Conservation (phyloP, 495 filamentous ascomycete genomes). For the Penicillium tannophilum region DNA sequence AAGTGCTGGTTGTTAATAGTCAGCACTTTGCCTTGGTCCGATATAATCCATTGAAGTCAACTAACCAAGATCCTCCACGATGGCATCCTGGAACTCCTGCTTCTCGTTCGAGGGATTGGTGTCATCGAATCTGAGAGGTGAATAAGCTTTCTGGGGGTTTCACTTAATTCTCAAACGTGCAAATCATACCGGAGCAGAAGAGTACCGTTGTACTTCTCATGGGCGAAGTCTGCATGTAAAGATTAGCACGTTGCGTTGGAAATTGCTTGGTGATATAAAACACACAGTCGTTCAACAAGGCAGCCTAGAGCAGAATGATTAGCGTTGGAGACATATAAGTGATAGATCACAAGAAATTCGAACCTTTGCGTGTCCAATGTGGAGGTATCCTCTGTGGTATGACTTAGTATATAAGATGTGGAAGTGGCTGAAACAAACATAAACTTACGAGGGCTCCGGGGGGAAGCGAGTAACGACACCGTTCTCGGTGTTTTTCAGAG, state of each 20-base stretch:
- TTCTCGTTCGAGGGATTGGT: constrained; percentile 95
- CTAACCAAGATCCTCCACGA: constrained; percentile 72
- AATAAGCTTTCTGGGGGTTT: not conserved
- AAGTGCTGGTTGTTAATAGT: constrained; percentile 38
- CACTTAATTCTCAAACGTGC: not conserved
- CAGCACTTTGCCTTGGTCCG: not conserved
- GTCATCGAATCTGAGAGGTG: constrained; percentile 65
- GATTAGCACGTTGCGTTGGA: not conserved
- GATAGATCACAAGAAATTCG: not conserved
- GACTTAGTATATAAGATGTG: constrained; percentile 4
- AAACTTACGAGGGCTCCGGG: constrained; percentile 85
- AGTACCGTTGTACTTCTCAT: constrained; percentile 82
- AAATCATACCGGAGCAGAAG: constrained; percentile 63
- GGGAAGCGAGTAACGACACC: constrained; percentile 94
- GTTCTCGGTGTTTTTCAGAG: constrained; percentile 81
- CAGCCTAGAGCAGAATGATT: constrained; percentile 47
- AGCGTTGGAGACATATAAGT: not conserved
- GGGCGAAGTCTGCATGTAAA: constrained; percentile 67
- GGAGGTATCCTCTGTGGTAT: constrained; percentile 70
- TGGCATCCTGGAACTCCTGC: constrained; percentile 86
- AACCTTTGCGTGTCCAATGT: constrained; percentile 86
- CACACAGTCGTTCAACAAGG: constrained; percentile 76
- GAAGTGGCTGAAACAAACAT: constrained; percentile 19
- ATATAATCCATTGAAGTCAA: not conserved
- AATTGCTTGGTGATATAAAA: not conserved